These are phyloP conservation scores for Platanthera guangdongensis DNA, from an alignment of 106 monocot genomes.

Conservation along the genomic window DNA sequence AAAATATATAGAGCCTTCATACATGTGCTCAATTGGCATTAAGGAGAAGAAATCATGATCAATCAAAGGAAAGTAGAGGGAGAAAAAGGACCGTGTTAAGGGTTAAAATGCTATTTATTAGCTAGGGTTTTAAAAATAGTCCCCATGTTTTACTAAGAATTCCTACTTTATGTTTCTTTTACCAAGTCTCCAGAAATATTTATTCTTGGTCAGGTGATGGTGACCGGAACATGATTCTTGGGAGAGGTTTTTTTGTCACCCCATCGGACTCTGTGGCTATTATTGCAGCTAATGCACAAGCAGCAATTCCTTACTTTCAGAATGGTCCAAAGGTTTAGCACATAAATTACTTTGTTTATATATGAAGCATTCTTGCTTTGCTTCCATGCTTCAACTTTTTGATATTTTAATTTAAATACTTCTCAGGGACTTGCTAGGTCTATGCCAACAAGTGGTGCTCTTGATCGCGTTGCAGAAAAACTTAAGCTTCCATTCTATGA, in stretches of 20 bases:
- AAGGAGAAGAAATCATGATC: too few relatives aligned
- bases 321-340: constrained; percentile 71
- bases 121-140: too few relatives aligned
- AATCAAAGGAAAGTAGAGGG: too few relatives aligned
- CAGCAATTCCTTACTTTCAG: constrained; percentile 83
- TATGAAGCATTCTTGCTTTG: background rate
- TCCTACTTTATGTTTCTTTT: background rate
- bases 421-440: constrained; percentile 95
- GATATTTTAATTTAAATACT: background rate
- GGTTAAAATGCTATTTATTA: too few relatives aligned
- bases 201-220: constrained; percentile 67
- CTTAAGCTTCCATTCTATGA: constrained; percentile 92
- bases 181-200: background rate
- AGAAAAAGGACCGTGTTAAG: too few relatives aligned
- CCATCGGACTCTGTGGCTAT: constrained; percentile 99
- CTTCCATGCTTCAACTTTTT: background rate
- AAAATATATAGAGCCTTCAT: background rate
- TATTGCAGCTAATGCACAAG: constrained; percentile 88
- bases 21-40: too few relatives aligned
- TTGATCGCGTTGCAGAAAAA: constrained; percentile 92
- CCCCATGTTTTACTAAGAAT: too few relatives aligned
- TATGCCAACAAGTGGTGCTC: constrained; percentile 97
- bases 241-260: constrained; percentile 77
- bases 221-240: constrained; percentile 98
- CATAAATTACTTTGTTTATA: background rate